Evolutionary conservation across 1,284 basidiomycete genomes (phyloP), one percentile per base, ranked within the genome.

Genomic region (Spongispora temasekensis): DNA sequence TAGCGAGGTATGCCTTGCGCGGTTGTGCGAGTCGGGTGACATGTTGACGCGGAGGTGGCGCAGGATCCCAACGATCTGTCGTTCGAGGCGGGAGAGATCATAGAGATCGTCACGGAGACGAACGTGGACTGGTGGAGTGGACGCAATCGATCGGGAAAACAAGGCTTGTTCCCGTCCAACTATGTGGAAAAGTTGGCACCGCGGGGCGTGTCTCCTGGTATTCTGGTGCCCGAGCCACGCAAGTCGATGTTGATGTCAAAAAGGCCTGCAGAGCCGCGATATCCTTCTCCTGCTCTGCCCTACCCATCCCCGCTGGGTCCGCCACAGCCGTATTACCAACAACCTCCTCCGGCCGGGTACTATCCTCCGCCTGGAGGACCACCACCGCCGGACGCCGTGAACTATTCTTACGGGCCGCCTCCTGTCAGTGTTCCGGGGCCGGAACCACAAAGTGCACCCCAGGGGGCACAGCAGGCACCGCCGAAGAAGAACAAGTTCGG

Each of bases 401-500:
- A 68, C 63, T 69, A 73, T 56, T 64, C 75, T 34, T 75, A 75
- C 57, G 60, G n/a, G n/a, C n/a, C 67, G 35, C 64, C 74, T 21
- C 68, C 73, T 15, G 64, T n/a, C n/a, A n/a, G n/a, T n/a, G n/a
- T n/a, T n/a, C n/a, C n/a, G n/a, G n/a, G n/a, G n/a, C 58, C 69
- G 1, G 55, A 63, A 63, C n/a, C 74, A 61, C 80, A 83, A 62
- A 74, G 80, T 34, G 70, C 67, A 2, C 67, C 69, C 21, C 79
- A 77, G 8, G 78, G 76, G 28, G 74, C 68, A 27, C 79, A 77
- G 8, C 78, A 77, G 28, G 73, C 75, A 44, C 77, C 80, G 60
- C 77, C 78, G 65, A 89, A 90, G 78, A 84, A 84, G 73, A 77
- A 71, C 71, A 87, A 83, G 65, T 85, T 84, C 63, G 86, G 86